A percentile compares a stretch with the other conserved stretches of the same genome.
These are phyloP conservation scores for Scleromitrula shiraiana DNA, from an alignment of 2,329 filamentous ascomycete species.

Conservation along the genomic window DNA sequence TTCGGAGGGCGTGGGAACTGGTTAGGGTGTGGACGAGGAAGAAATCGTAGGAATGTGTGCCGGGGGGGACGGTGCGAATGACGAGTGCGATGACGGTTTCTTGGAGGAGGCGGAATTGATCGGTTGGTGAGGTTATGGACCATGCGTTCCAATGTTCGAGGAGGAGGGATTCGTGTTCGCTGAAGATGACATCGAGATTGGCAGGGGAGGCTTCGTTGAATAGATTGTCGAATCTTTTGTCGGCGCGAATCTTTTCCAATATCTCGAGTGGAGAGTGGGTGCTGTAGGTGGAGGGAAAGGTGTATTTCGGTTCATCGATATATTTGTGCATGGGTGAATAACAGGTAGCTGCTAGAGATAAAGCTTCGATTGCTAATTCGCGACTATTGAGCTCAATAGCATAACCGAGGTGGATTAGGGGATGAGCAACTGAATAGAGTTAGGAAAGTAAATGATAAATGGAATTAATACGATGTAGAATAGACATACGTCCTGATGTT, in stretches of 20 bases:
- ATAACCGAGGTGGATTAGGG: constrained; percentile 92
- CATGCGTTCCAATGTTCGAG: constrained; percentile 91
- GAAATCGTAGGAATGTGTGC: constrained; percentile 67
- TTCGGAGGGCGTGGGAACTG: constrained; percentile 79
- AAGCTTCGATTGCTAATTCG: constrained; percentile 81
- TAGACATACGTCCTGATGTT: constrained; percentile 63
- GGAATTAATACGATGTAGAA: constrained; percentile 25
- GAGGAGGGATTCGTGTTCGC: constrained; percentile 59
- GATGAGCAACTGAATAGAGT: constrained; percentile 61
- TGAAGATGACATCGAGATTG: constrained; percentile 62
- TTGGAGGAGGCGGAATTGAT: constrained; percentile 67
- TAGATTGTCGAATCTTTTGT: constrained; percentile 61
- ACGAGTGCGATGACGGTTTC: constrained; percentile 53
- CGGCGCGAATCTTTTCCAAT: constrained; percentile 58
- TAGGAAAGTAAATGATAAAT: constrained; percentile 6
- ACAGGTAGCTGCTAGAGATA: constrained; percentile 56
- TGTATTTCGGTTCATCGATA: constrained; percentile 66
- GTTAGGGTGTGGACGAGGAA: constrained; percentile 77
- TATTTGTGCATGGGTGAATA: constrained; percentile 57
- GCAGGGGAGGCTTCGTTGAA: constrained; percentile 49
- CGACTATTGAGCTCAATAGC: constrained; percentile 81
- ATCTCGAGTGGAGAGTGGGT: constrained; percentile 61
- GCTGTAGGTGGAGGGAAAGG: constrained; percentile 51
- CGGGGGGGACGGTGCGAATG: constrained; percentile 49
- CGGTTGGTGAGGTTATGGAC: constrained; percentile 60